phyloP scores from a whole-genome alignment of 2,329 filamentous ascomycete species.

The Neofusicoccum parvum region DNA sequence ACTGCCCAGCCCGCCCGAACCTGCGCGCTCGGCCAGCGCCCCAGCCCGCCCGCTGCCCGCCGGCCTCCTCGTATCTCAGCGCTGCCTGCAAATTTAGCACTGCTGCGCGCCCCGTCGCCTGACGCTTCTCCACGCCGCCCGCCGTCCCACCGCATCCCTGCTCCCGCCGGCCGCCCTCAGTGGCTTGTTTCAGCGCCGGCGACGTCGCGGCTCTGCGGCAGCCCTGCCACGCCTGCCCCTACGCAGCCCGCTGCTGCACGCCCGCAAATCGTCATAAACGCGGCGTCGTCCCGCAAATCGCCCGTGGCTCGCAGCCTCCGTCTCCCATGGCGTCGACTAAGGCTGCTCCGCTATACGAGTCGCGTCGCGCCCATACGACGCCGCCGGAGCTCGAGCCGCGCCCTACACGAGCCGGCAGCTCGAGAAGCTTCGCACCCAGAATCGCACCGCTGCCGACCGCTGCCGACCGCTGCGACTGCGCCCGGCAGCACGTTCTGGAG shows the following conservation, averaged over 20 bases:
- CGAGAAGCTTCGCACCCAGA: background rate
- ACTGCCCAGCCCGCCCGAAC: background rate
- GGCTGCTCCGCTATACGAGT: constrained; percentile 14
- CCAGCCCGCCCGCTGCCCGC: background rate
- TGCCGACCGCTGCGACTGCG: background rate
- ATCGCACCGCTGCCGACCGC: background rate
- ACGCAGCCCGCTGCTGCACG: constrained; percentile 11
- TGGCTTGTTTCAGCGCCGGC: constrained; percentile 17
- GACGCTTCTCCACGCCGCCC: background rate
- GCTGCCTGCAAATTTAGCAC: background rate
- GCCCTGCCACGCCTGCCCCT: background rate
- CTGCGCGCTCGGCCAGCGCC: background rate
- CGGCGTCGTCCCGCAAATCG: constrained; percentile 5
- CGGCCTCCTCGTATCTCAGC: background rate
- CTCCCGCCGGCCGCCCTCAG: background rate
- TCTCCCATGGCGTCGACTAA: background rate
- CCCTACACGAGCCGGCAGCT: constrained; percentile 1
- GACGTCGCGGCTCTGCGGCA: constrained; percentile 15
- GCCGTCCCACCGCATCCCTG: background rate
- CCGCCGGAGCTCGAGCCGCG: constrained; percentile 19
- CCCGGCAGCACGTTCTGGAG: background rate
- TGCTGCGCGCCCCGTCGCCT: constrained; percentile 3
- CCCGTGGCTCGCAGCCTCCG: background rate
- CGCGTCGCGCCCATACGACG: background rate
- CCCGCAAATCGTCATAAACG: constrained; percentile 17